phyloP scores from a whole-genome alignment of 331 rosid genomes.

The Rhamnella rubrinervis region DNA sequence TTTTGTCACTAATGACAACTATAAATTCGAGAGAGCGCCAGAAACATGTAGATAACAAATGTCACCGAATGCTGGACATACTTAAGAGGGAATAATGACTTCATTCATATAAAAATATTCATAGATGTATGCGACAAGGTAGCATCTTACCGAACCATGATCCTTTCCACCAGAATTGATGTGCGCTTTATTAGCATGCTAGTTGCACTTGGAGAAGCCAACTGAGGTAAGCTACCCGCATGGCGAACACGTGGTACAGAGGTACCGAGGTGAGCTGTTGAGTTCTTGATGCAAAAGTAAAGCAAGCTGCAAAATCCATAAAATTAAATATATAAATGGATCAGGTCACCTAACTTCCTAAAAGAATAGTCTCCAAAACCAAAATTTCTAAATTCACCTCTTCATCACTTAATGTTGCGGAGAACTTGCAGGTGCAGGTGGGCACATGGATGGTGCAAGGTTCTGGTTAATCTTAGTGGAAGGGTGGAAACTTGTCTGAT shows the following conservation, averaged over 20 bases:
- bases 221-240: conserved; percentile 78
- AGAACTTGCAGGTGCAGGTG: conserved; percentile 58
- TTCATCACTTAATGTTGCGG: conserved; percentile 83
- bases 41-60: conserved; percentile 10
- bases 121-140: background rate
- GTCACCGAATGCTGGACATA: conserved; percentile 3
- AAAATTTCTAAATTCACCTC: conserved; percentile 58
- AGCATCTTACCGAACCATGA: conserved; percentile 56
- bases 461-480: conserved; percentile 74
- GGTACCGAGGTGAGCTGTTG: conserved; percentile 99
- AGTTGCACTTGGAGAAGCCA: conserved; percentile 69
- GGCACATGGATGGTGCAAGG: conserved; percentile 48
- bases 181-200: conserved; percentile 77
- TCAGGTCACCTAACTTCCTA: conserved; percentile 13
- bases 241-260: conserved; percentile 90
- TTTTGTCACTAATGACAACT: background rate
- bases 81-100: background rate
- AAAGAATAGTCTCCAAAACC: conserved; percentile 6
- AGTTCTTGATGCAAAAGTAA: conserved; percentile 93
- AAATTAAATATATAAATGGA: background rate
- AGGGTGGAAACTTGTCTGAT: conserved; percentile 52
- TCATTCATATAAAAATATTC: background rate
- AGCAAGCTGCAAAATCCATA: conserved; percentile 60
- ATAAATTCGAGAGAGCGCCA: background rate
- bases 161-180: conserved; percentile 79